Conservation (phyloP, 768 basidiomycete genomes). For the Rhodocollybia butyracea region DNA sequence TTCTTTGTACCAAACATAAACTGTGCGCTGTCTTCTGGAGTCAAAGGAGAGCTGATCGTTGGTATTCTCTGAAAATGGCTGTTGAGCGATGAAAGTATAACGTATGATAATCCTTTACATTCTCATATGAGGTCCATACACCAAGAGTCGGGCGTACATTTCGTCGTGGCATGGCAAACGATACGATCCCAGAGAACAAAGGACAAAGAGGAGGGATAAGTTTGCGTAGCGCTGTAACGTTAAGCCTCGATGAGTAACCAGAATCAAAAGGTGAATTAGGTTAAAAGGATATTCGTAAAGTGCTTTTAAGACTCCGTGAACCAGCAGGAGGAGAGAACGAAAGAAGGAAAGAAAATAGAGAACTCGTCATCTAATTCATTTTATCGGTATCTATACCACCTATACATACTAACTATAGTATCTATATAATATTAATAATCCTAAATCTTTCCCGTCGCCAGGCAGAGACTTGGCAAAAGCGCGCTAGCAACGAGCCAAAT, state of each 20-base stretch:
- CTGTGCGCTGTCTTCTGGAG: background rate
- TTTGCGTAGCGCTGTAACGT: no score
- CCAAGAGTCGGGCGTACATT: background rate
- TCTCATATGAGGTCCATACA: background rate
- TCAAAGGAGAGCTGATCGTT: constrained; percentile 3
- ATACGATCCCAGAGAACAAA: background rate
- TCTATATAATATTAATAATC: no score
- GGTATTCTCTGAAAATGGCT: constrained; percentile 8
- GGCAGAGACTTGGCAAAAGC: no score
- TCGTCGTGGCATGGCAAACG: background rate
- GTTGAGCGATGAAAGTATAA: background rate
- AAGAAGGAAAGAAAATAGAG: background rate
- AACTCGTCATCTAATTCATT: background rate
- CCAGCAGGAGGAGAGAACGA: constrained; percentile 2
- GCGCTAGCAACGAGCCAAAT: no score
- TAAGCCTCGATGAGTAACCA: no score
- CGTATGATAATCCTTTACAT: background rate
- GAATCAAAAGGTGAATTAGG: background rate
- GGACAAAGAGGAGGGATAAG: no score
- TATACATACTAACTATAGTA: no score
- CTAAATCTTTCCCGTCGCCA: no score
- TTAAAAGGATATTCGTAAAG: background rate
- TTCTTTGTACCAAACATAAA: background rate
- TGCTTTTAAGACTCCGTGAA: background rate
- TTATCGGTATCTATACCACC: no score